Percentiles rank a stretch among this genome's conserved stretches.
Evolutionary conservation across 2,329 filamentous ascomycete genomes (phyloP).

Genomic region (Aspergillus sp.): DNA sequence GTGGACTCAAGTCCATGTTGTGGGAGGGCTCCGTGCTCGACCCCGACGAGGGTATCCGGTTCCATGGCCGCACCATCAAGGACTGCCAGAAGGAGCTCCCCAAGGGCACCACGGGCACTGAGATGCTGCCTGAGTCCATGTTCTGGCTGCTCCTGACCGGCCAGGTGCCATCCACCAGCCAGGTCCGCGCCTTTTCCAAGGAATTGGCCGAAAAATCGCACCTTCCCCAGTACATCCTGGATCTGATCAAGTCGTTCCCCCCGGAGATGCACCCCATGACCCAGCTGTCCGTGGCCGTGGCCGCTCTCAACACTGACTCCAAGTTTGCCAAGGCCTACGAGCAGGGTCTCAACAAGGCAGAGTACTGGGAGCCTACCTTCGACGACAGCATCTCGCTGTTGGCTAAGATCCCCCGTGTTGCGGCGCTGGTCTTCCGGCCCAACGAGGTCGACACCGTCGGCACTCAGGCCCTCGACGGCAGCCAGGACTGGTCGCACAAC

Average conservation of each 20-base stretch:
- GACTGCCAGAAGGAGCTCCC: conserved; percentile 91
- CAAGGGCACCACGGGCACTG: conserved; percentile 79
- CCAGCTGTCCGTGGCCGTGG: conserved; percentile 89
- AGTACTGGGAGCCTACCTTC: conserved; percentile 98
- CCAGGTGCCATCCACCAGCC: conserved; percentile 71
- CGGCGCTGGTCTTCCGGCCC: conserved; percentile 95
- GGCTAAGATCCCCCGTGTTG: conserved; percentile 92
- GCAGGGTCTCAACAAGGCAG: conserved; percentile 80
- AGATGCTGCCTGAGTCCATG: conserved; percentile 99
- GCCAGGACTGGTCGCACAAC: conserved; percentile 98
- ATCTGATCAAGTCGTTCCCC: conserved; percentile 85
- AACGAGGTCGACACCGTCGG: conserved; percentile 64
- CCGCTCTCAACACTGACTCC: conserved; percentile 90
- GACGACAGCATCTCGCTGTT: conserved; percentile 90
- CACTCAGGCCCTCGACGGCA: conserved; percentile 65
- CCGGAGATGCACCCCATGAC: conserved; percentile 95
- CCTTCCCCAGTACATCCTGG: conserved; percentile 73
- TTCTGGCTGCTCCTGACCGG: conserved; percentile 98
- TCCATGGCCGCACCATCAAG: conserved; percentile 96
- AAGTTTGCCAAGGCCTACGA: conserved; percentile 92
- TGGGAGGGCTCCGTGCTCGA: conserved; percentile 98
- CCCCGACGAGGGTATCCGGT: conserved; percentile 92
- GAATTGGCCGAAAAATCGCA: conserved; percentile 79
- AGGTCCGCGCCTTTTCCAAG: conserved; percentile 73
- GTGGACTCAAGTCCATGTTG: conserved; percentile 93